Percentiles rank a stretch among this genome's conserved stretches.
Conservation (phyloP, 2,329 filamentous ascomycete species). For the Botryotinia calthae region DNA sequence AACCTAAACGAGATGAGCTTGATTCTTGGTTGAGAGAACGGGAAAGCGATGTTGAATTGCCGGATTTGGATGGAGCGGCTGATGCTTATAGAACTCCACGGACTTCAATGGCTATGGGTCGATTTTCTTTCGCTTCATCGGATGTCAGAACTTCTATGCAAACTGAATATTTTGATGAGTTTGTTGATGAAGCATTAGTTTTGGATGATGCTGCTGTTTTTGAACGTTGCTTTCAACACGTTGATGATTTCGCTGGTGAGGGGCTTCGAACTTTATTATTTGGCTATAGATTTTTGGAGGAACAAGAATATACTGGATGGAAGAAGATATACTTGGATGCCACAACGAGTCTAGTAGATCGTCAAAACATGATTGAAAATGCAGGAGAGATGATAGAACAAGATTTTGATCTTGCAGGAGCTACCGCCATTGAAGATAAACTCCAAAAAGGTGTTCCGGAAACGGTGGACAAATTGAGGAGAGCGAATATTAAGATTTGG, state of each 20-base stretch:
- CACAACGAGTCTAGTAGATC: slow-evolving; percentile 75
- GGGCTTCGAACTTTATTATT: slow-evolving; percentile 84
- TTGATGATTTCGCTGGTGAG: slow-evolving; percentile 84
- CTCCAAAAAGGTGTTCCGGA: slow-evolving; percentile 86
- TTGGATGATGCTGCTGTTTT: slow-evolving; percentile 53
- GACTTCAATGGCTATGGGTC: slow-evolving; percentile 39
- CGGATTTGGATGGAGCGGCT: slow-evolving; percentile 41
- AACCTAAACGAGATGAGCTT: slow-evolving; percentile 40
- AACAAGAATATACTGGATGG: slow-evolving; percentile 73
- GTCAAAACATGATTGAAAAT: slow-evolving; percentile 74
- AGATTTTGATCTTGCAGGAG: slow-evolving; percentile 79
- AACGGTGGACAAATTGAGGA: slow-evolving; percentile 81
- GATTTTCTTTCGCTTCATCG: slow-evolving; percentile 34
- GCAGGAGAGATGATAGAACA: slow-evolving; percentile 80
- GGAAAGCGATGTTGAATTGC: slow-evolving; percentile 47
- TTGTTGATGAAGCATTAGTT: slow-evolving; percentile 59
- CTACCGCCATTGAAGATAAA: slow-evolving; percentile 91
- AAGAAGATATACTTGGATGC: slow-evolving; percentile 74
- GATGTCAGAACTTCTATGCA: slow-evolving; percentile 39
- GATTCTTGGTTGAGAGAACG: slow-evolving; percentile 38
- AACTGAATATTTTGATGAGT: slow-evolving; percentile 52
- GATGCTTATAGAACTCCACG: slow-evolving; percentile 43
- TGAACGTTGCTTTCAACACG: slow-evolving; percentile 80
- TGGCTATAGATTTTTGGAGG: slow-evolving; percentile 72
- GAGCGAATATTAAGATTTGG: slow-evolving; percentile 87